Percentiles rank a stretch among this genome's conserved stretches.
Conservation (phyloP, 2,329 filamentous ascomycete genomes). For the Colletotrichum limetticola region DNA sequence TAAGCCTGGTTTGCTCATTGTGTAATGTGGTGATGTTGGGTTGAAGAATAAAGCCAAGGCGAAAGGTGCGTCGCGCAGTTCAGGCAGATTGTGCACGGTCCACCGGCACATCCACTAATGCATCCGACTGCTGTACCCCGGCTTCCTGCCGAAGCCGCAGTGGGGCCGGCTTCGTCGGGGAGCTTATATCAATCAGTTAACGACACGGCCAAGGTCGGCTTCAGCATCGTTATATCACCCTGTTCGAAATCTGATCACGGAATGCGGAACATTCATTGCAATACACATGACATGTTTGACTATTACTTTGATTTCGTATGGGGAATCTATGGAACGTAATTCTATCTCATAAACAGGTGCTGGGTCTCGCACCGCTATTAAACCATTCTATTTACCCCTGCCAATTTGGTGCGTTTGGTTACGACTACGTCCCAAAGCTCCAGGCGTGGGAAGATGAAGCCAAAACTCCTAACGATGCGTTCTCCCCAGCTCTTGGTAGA, state of each 20-base stretch:
- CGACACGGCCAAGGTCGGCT: not conserved
- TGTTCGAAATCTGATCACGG: not conserved
- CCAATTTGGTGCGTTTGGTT: conserved; percentile 4
- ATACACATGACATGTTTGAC: not conserved
- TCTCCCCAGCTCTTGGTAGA: conserved; percentile 39
- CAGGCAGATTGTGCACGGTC: conserved; percentile 8
- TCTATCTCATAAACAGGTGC: conserved; percentile 12
- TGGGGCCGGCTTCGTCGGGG: not conserved
- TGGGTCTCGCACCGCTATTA: conserved; percentile 11
- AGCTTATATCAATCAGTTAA: not conserved
- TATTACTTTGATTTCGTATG: not conserved
- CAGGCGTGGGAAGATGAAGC: conserved; percentile 27
- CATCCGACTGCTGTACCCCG: not conserved
- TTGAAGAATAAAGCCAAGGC: not conserved
- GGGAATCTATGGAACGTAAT: conserved; percentile 17
- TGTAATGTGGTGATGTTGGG: conserved; percentile 6
- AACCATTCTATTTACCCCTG: conserved; percentile 15
- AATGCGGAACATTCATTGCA: not conserved
- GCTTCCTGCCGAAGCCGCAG: conserved; percentile 12
- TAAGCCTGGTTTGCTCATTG: conserved; percentile 60
- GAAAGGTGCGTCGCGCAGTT: not conserved
- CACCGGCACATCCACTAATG: conserved; percentile 6
- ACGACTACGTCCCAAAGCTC: conserved; percentile 1
- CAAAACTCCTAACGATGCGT: conserved; percentile 35
- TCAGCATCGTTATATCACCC: not conserved